phyloP scores from a whole-genome alignment of 495 filamentous ascomycete genomes.

The Penicillium cosmopolitanum region DNA sequence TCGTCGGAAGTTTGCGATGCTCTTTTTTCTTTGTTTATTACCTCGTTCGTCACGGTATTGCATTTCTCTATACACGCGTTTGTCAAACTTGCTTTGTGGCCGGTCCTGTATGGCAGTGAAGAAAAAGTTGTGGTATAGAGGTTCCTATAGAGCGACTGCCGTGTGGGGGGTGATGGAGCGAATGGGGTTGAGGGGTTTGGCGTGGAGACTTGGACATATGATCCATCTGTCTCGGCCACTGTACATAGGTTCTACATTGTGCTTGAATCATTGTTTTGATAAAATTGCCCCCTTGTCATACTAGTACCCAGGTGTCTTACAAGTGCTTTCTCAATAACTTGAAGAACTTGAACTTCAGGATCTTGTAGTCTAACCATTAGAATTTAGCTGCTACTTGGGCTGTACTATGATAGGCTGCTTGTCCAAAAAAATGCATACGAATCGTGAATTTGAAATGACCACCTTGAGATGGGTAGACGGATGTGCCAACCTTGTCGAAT shows the following conservation, averaged over 20 bases:
- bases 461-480: neutral
- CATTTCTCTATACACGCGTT: constrained; percentile 15
- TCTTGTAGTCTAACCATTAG: too few relatives aligned
- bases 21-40: neutral
- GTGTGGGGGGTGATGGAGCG: constrained; percentile 9
- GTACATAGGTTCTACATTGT: constrained; percentile 30
- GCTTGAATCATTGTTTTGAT: constrained; percentile 6
- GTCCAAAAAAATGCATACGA: neutral
- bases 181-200: constrained; percentile 11
- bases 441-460: neutral
- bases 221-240: constrained; percentile 19
- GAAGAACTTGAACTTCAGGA: too few relatives aligned
- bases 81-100: neutral
- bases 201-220: neutral
- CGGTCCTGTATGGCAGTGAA: neutral
- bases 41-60: constrained; percentile 16
- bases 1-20: neutral
- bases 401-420: too few relatives aligned
- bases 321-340: neutral
- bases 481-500: neutral
- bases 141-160: constrained; percentile 15
- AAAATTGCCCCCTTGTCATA: neutral
- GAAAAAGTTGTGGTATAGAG: constrained; percentile 14
- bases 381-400: too few relatives aligned
- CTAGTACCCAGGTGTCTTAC: neutral